Base-by-base conservation (phyloP, 768 basidiomycete species). In the Mrakia gelida region DNA sequence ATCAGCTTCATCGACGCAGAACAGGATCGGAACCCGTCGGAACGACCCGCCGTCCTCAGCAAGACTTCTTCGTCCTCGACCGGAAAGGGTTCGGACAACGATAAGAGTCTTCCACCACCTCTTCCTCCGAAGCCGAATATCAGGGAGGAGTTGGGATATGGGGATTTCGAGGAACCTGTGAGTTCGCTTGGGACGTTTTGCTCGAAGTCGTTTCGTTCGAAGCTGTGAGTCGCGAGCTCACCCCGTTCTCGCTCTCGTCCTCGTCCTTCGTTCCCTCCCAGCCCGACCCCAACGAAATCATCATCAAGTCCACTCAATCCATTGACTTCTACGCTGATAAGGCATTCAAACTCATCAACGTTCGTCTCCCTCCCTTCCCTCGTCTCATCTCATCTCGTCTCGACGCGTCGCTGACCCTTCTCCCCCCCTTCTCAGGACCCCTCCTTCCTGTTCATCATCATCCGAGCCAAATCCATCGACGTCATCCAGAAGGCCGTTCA, bases 271-370 rank as follows among this genome's bases (percentile, higher is more conserved):
- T 28, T 30, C 61, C 3, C 45, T 56, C 8, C 13, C 38, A 77
- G 71, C 77, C 77, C 11, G 71, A 78, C 23, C 77, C 72, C 3
- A 78, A 78, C 71, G 77, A 78, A 52, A 9, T 78, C 49, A 52
- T 41, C 26, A 28, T 78, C 65, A 61, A 32, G n/a, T 63, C 77
- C 2, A 18, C 71, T 21, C 62, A 45, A 10, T 56, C 77, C 15
- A 49, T 78, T 5, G 56, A 52, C 1, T 26, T 11, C 49, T 72
- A 73, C 21, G 77, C 77, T 15, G 49, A 56, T 0, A 30, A 54
- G 15, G 71, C 77, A 7, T 78, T 78, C 65, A 26, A 73, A 26
- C 72, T 78, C 26, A 28, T 78, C 16, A 73, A 73, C 21, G 75
- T 75, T 49, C 41, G 65, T 67, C 4, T 11, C 26, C 16, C 32